Evolutionary conservation across 1,139 yeast genomes (phyloP), one percentile per base, ranked within the genome.

Genomic region (Sugiyamaella neomexicana): DNA sequence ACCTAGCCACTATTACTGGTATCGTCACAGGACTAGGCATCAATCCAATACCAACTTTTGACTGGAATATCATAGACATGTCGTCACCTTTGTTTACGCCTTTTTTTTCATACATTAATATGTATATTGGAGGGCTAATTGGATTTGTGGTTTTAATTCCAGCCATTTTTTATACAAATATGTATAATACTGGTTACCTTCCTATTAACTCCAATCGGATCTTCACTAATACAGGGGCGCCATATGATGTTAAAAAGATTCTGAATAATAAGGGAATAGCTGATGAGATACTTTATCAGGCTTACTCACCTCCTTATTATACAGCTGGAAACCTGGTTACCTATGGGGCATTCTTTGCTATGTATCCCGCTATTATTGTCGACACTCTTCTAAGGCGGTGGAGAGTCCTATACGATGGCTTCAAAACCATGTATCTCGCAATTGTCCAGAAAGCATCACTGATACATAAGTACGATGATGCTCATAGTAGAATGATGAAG

Each of bases 1-100:
- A 77, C 56, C 68, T 83, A 43, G 85, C 83, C 3, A 70, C 72
- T n/a, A 71, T 83, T 42, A 79, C 83, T 2, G 89, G 89, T 2
- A 80, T 52, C 76, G 65, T 75, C 5, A 55, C 65, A 15, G 86
- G 86, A 10, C 62, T 81, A 27, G 85, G 85, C 1, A 62, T 81
- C 46, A 80, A 80, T 61, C 86, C 85, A 9, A 63, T 77, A 50
- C 66, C 83, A 1, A 80, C 53, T 46, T 78, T 81, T 62, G 85
- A 78, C 62, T 80, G 82, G 81, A 78, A 76, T 59, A 62, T 75
- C 69, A 62, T 75, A 7, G 56, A 59, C 51, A 51, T 65, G 58
- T 58, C 62, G 52, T 25, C 57, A 44, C 57, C 57, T 10, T 63
- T 78, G 55, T 58, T 70, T 10, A 58, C 72, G 16, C 84, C 83